Conservation (phyloP, 2,329 filamentous ascomycete species). For the Penicillium sp. region DNA sequence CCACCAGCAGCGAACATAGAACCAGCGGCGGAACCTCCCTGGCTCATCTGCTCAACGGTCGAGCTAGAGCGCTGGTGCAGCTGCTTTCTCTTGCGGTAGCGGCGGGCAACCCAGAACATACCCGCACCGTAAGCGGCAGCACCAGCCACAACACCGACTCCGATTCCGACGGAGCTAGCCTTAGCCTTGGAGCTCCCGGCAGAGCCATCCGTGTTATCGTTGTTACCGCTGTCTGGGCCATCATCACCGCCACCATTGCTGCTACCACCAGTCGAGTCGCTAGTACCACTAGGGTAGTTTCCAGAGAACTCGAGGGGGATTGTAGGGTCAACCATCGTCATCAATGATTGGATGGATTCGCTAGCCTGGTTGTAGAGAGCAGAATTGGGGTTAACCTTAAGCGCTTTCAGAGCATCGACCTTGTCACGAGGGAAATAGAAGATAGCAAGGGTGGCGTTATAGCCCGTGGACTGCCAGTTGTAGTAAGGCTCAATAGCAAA, state of each 20-base stretch:
- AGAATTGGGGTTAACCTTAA: slow-evolving; percentile 71
- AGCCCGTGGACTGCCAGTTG: slow-evolving; percentile 64
- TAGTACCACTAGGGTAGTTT: slow-evolving; percentile 22
- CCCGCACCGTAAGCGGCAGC: slow-evolving; percentile 86
- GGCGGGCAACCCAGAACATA: slow-evolving; percentile 89
- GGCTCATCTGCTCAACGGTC: slow-evolving; percentile 64
- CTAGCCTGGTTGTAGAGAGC: slow-evolving; percentile 69
- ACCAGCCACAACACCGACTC: slow-evolving; percentile 71
- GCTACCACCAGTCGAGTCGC: slow-evolving; percentile 43
- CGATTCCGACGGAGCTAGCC: slow-evolving; percentile 61
- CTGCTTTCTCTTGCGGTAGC: slow-evolving; percentile 83
- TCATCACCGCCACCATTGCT: slow-evolving; percentile 29
- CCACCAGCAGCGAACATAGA: slow-evolving; percentile 46
- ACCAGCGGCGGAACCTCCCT: slow-evolving; percentile 51
- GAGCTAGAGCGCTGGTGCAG: slow-evolving; percentile 76
- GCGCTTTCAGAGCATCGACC: slow-evolving; percentile 64
- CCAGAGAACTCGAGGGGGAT: slow-evolving; percentile 63
- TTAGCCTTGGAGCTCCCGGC: slow-evolving; percentile 41
- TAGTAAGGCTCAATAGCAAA: slow-evolving; percentile 73
- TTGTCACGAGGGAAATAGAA: slow-evolving; percentile 71
- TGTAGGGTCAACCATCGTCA: slow-evolving; percentile 76
- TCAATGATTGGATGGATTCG: slow-evolving; percentile 66
- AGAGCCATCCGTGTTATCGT: slow-evolving; percentile 49
- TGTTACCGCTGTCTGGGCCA: slow-evolving; percentile 30
- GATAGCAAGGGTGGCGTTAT: slow-evolving; percentile 76